Base-by-base conservation (phyloP, 1,139 yeast genomes). In the Arxiozyma slooffiae region DNA sequence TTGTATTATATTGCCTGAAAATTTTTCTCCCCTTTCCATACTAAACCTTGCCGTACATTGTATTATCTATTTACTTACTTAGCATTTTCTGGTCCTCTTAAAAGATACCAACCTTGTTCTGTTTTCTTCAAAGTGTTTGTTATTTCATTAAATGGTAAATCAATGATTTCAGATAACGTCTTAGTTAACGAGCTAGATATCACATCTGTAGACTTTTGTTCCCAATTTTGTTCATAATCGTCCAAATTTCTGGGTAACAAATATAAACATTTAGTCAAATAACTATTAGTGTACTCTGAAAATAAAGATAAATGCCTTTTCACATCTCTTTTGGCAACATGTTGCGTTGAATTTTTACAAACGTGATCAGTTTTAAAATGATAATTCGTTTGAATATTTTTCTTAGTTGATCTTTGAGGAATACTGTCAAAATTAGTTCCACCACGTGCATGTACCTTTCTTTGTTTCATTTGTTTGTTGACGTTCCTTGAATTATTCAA, bases 241-340 rank as follows among this genome's bases (percentile, higher is more conserved):
- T 21, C 20, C 21, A 16, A 7, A n/a, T 8, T 4, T 17, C 22
- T 20, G 16, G 18, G 18, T 18, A 14, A 6, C 16, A 7, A 18
- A 30, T 42, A 42, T 3, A 30, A 4, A 5, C 38, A 18, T n/a
- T 42, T 18, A 1, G 45, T 17, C 36, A 20, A 16, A 36, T 49
- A 49, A 44, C 57, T 55, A 22, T 55, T 54, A 11, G 59, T 55
- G 34, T 52, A 53, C 24, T 58, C 60, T 5, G 61, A 56, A 46
- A 54, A 56, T 50, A 51, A 47, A n/a, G n/a, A n/a, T n/a, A n/a
- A n/a, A 9, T 30, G 21, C 7, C 40, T 41, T 38, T 50, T 47
- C 6, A 4, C 16, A 17, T 22, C 42, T 30, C 17, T 23, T 21
- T n/a, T 20, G 4, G 11, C 4, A 34, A 16, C 4, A 34, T 7